Conservation (phyloP, 169 alveolate genomes). For the Plasmodium ovale region DNA sequence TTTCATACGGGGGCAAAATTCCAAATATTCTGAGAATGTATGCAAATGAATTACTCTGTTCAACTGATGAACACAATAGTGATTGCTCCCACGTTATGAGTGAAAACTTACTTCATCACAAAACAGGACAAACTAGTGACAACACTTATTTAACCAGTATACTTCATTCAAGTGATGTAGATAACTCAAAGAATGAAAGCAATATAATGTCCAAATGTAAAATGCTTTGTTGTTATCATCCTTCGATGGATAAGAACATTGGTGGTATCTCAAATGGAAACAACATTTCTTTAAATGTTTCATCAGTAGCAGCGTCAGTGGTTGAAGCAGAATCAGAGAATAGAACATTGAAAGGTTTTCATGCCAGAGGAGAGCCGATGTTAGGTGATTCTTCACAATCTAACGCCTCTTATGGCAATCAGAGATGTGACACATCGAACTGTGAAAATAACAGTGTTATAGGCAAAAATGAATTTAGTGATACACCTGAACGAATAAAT, state of each 20-base stretch:
- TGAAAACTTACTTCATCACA: constrained; percentile 39
- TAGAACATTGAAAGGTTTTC: background rate
- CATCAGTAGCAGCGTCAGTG: constrained; percentile 22
- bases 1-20: constrained; percentile 13
- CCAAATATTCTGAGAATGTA: constrained; percentile 56
- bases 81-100: constrained; percentile 33
- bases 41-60: constrained; percentile 43
- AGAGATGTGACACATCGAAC: background rate
- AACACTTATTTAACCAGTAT: constrained; percentile 57
- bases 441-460: constrained; percentile 3
- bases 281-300: constrained; percentile 1
- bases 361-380: background rate
- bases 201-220: background rate
- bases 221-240: constrained; percentile 2
- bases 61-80: constrained; percentile 54
- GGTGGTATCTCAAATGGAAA: background rate
- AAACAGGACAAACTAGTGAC: constrained; percentile 38
- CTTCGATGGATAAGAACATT: constrained; percentile 6
- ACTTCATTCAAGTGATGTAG: constrained; percentile 32
- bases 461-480: background rate
- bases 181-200: constrained; percentile 47
- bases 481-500: constrained; percentile 3
- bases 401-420: background rate
- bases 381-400: background rate
- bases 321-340: too few relatives aligned